Conservation (phyloP, 2,329 filamentous ascomycete genomes). For the Aspergillus thermomutatus region DNA sequence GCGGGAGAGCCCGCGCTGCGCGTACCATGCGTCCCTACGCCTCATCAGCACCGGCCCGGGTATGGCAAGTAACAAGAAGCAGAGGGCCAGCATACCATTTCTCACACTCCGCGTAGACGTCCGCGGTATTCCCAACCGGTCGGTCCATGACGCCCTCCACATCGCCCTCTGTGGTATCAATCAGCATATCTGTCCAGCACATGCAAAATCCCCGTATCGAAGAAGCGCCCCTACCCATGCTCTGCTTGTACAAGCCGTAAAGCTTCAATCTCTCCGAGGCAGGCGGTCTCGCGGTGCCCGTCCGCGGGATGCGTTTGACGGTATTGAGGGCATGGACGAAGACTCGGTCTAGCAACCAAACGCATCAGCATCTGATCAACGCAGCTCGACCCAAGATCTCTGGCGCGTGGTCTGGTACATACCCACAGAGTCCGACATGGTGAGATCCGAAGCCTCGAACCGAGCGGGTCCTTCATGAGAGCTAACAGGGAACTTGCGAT, state of each 20-base stretch:
- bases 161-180: constrained; percentile 66
- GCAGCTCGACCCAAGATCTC: background rate
- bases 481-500: constrained; percentile 20
- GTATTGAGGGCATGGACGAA: constrained; percentile 99
- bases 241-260: constrained; percentile 98
- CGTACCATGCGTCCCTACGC: constrained; percentile 84
- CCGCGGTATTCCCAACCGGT: constrained; percentile 55
- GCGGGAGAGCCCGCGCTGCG: constrained; percentile 74
- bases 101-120: constrained; percentile 54
- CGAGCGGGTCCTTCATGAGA: constrained; percentile 32
- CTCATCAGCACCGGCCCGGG: background rate
- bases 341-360: constrained; percentile 74
- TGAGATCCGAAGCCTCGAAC: constrained; percentile 20
- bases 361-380: background rate
- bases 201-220: background rate
- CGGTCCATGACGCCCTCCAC: constrained; percentile 91
- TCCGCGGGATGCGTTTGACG: constrained; percentile 94
- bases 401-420: constrained; percentile 15
- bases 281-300: constrained; percentile 83
- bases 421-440: constrained; percentile 49
- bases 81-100: constrained; percentile 57
- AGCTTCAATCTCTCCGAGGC: constrained; percentile 80
- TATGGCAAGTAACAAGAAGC: background rate
- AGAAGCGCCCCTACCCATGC: constrained; percentile 63
- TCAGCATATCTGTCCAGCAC: background rate